A percentile compares a stretch with the other conserved stretches of the same genome.
Evolutionary conservation across 139 green algal species (phyloP).

Genomic region (Yamagishiella unicocca): DNA sequence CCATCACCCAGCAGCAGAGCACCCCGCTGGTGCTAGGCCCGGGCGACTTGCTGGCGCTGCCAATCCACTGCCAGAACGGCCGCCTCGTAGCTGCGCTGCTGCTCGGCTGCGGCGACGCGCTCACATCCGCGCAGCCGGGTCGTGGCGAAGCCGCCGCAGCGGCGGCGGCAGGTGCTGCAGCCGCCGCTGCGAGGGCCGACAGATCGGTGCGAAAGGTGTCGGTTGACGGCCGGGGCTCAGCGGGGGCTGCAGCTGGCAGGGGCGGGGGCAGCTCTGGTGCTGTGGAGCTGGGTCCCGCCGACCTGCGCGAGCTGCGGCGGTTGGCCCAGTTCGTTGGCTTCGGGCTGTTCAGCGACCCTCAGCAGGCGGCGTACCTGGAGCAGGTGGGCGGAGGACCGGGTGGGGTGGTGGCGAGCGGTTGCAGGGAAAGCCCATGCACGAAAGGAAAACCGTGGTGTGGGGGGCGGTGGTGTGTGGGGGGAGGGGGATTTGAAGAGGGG

Average conservation of each 20-base stretch:
- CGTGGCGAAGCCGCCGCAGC: too few species aligned
- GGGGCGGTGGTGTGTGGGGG: too few species aligned
- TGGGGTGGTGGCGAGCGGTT: not conserved
- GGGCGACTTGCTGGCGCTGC: not conserved
- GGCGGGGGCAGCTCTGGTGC: too few species aligned
- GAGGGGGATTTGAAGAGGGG: too few species aligned
- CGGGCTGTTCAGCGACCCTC: conserved; percentile 16
- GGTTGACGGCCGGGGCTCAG: too few species aligned
- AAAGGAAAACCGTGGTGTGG: too few species aligned
- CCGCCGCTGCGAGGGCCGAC: too few species aligned
- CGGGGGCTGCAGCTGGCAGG: too few species aligned
- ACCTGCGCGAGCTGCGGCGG: conserved; percentile 18
- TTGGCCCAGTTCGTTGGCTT: conserved; percentile 29
- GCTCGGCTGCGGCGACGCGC: not conserved
- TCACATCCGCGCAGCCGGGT: too few species aligned
- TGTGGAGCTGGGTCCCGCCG: not conserved
- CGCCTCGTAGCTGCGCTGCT: not conserved
- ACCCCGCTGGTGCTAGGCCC: not conserved
- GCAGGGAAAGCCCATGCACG: too few species aligned
- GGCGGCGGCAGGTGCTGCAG: too few species aligned
- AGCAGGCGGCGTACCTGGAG: conserved; percentile 4
- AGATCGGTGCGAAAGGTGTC: too few species aligned
- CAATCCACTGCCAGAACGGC: not conserved
- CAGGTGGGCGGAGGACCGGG: not conserved
- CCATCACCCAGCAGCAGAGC: not conserved